A percentile compares a stretch with the other conserved stretches of the same genome.
Evolutionary conservation across 2,329 filamentous ascomycete species (phyloP).

Genomic region (Aspergillus calidoustus): DNA sequence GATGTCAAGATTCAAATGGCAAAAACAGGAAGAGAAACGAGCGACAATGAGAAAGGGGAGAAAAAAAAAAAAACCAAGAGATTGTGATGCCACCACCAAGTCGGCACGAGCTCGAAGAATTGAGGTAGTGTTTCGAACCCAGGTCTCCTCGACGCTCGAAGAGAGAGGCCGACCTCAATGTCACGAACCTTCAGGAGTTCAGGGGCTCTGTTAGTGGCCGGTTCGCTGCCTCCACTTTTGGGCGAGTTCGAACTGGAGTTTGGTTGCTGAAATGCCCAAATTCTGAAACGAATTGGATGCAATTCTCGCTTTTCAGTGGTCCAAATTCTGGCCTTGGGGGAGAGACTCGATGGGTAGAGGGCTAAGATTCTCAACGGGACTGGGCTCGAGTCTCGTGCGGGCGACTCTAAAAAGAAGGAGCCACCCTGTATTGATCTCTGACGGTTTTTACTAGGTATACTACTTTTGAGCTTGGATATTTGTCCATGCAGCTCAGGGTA

Average conservation of each 20-base stretch:
- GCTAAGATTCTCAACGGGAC: neutral
- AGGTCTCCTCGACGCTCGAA: neutral
- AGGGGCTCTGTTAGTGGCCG: slow-evolving; percentile 27
- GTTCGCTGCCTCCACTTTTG: slow-evolving; percentile 23
- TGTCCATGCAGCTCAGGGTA: neutral
- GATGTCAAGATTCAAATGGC: slow-evolving; percentile 6
- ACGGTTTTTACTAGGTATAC: neutral
- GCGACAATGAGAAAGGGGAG: slow-evolving; percentile 1
- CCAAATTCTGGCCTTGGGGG: neutral
- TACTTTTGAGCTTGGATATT: neutral
- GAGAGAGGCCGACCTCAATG: neutral
- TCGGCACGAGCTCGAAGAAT: neutral
- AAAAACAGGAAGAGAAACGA: slow-evolving; percentile 10
- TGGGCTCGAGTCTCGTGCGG: neutral
- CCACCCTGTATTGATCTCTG: neutral
- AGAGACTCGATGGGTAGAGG: slow-evolving; percentile 2
- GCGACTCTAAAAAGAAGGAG: neutral
- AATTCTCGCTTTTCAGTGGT: slow-evolving; percentile 4
- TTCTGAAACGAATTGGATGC: slow-evolving; percentile 7
- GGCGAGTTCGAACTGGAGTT: slow-evolving; percentile 11
- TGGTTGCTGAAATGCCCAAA: slow-evolving; percentile 10
- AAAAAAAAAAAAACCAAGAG: neutral
- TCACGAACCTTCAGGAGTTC: slow-evolving; percentile 31
- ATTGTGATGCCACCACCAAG: neutral
- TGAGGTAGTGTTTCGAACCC: neutral